A percentile compares a stretch with the other conserved stretches of the same genome.
Conservation (phyloP, 768 basidiomycete genomes). For the Boletus fagicola region DNA sequence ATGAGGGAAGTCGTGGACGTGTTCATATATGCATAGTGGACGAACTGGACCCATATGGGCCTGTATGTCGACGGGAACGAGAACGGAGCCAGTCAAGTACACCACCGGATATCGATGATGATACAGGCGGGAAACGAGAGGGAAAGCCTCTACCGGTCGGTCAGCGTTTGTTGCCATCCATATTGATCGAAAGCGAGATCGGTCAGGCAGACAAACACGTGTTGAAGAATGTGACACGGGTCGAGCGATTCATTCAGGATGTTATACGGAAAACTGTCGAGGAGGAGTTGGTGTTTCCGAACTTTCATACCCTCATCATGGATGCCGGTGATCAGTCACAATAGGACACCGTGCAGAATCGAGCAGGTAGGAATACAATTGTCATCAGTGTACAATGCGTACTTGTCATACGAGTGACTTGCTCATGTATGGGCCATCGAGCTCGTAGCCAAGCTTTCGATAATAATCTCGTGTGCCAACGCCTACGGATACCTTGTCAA, state of each 20-base stretch:
- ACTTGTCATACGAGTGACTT: slow-evolving; percentile 57
- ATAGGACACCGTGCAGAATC: background rate
- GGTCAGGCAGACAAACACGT: slow-evolving; percentile 96
- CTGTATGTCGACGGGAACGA: slow-evolving; percentile 59
- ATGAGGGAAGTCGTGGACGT: slow-evolving; percentile 77
- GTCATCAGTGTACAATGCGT: slow-evolving; percentile 4
- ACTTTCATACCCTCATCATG: slow-evolving; percentile 80
- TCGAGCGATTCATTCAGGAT: slow-evolving; percentile 94
- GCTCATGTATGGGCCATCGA: slow-evolving; percentile 99
- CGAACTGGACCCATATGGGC: slow-evolving; percentile 82
- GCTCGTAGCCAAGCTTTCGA: slow-evolving; percentile 86
- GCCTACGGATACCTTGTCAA: slow-evolving; percentile 43
- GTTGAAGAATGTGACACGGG: slow-evolving; percentile 90
- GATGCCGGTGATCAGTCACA: slow-evolving; percentile 38
- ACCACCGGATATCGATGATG: slow-evolving; percentile 65
- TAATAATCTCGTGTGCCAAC: slow-evolving; percentile 99
- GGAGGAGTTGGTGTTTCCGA: slow-evolving; percentile 95
- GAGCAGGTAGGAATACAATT: slow-evolving; percentile 11
- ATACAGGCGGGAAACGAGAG: slow-evolving; percentile 42
- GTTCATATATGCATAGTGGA: slow-evolving; percentile 89
- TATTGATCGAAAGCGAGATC: slow-evolving; percentile 95
- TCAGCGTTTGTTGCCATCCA: slow-evolving; percentile 77
- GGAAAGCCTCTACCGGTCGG: slow-evolving; percentile 77
- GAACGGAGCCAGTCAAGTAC: slow-evolving; percentile 46
- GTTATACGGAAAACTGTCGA: slow-evolving; percentile 93